Evolutionary conservation across 768 basidiomycete genomes (phyloP).

Genomic region (Phlebiopsis flavidoalba): DNA sequence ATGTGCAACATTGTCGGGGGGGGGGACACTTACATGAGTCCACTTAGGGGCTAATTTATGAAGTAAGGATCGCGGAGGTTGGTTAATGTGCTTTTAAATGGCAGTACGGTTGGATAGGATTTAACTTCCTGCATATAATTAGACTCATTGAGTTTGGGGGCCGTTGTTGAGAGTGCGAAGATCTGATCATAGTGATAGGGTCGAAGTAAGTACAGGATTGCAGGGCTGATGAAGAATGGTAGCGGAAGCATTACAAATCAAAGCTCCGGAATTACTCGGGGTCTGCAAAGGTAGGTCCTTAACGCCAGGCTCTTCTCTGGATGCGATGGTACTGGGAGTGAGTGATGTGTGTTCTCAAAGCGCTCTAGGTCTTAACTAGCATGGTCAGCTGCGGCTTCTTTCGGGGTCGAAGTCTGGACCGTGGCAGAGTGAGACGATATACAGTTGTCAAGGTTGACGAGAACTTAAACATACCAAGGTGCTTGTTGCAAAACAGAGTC

Average conservation of each 20-base stretch:
- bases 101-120: no score
- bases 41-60: no score
- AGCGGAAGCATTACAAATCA: slow-evolving; percentile 87
- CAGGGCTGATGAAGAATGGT: no score
- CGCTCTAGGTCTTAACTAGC: slow-evolving; percentile 81
- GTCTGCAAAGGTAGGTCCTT: slow-evolving; percentile 71
- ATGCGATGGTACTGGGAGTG: slow-evolving; percentile 78
- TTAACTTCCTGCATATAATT: no score
- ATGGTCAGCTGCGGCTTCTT: slow-evolving; percentile 78
- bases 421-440: neutral
- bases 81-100: neutral
- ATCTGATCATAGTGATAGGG: no score
- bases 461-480: slow-evolving; percentile 49
- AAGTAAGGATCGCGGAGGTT: neutral
- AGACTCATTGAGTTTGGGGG: no score
- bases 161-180: no score
- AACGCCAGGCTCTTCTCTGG: slow-evolving; percentile 86
- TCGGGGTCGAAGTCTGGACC: slow-evolving; percentile 80
- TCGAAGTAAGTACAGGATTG: no score
- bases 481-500: slow-evolving; percentile 68
- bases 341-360: slow-evolving; percentile 82
- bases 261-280: slow-evolving; percentile 89
- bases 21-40: no score
- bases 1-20: no score
- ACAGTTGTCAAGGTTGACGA: neutral